phyloP scores from a whole-genome alignment of 208 protist species.

The Tritrichomonas musculus region DNA sequence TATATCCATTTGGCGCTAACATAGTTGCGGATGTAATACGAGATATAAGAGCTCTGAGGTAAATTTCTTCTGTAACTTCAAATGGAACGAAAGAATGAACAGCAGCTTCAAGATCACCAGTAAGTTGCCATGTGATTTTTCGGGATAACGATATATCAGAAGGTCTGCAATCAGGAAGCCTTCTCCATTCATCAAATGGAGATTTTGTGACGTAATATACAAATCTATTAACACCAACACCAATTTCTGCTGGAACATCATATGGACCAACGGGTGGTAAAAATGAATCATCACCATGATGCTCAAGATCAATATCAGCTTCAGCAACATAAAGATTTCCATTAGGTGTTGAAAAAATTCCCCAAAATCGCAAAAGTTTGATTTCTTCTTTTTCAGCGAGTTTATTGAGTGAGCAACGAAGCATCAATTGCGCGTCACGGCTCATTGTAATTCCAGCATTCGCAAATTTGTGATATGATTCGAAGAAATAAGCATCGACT shows the following conservation, averaged over 20 bases:
- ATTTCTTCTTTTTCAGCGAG: constrained; percentile 1
- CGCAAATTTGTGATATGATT: not conserved
- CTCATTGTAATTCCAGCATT: not conserved
- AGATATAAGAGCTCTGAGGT: not conserved
- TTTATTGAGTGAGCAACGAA: not conserved
- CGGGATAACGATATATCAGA: not conserved
- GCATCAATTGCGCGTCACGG: not conserved
- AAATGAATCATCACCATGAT: not conserved
- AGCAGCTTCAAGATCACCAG: not conserved
- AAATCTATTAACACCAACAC: constrained; percentile 4
- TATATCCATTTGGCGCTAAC: not conserved
- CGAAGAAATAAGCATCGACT: not conserved
- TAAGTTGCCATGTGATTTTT: not conserved
- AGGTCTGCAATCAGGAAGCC: not conserved
- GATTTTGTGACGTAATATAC: constrained; percentile 18
- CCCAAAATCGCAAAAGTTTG: not conserved
- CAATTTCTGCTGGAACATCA: constrained; percentile 14
- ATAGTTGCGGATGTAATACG: not conserved
- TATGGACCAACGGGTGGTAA: not conserved
- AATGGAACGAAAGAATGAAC: not conserved
- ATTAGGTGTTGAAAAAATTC: not conserved
- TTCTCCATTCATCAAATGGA: not conserved
- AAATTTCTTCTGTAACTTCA: constrained; percentile 19
- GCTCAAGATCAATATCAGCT: not conserved
- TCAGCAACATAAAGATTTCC: not conserved